Evolutionary conservation across 2,329 filamentous ascomycete species (phyloP).

Genomic region (Microdochium nivale): DNA sequence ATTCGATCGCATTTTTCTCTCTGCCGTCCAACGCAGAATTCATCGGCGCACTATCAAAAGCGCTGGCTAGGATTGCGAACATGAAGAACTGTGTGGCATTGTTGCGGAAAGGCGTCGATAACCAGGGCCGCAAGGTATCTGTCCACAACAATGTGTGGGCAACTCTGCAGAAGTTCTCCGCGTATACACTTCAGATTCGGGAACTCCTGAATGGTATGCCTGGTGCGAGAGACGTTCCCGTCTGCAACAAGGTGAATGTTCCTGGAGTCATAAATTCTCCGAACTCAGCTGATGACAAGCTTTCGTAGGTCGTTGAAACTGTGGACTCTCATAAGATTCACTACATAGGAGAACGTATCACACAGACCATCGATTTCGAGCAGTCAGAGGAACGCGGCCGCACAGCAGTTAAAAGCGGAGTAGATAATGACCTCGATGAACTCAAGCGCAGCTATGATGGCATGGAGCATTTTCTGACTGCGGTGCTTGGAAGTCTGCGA

Average conservation of each 20-base stretch:
- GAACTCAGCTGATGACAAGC: conserved; percentile 1
- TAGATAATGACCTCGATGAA: conserved; percentile 68
- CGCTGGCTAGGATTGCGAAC: conserved; percentile 66
- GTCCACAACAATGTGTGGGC: conserved; percentile 65
- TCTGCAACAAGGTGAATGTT: conserved; percentile 42
- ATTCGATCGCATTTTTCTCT: conserved; percentile 58
- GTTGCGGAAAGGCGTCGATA: conserved; percentile 69
- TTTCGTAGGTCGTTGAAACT: conserved; percentile 42
- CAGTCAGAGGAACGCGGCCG: conserved; percentile 62
- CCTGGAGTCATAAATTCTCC: background rate
- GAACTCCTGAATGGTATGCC: conserved; percentile 51
- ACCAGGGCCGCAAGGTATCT: conserved; percentile 34
- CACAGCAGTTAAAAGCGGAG: conserved; percentile 62
- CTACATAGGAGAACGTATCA: conserved; percentile 61
- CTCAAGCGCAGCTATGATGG: conserved; percentile 72
- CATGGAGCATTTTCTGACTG: conserved; percentile 63
- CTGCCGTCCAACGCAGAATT: conserved; percentile 55
- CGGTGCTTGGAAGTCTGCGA: conserved; percentile 57
- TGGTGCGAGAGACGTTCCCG: conserved; percentile 39
- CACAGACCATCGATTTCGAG: conserved; percentile 71
- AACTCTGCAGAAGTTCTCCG: conserved; percentile 62
- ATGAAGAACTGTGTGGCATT: conserved; percentile 60
- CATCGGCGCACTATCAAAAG: conserved; percentile 46
- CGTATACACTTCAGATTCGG: conserved; percentile 59
- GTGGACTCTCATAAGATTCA: conserved; percentile 53